Percentiles rank a stretch among this genome's conserved stretches.
Conservation (phyloP, 73 alveolate species). For the Paramecium primaurelia region DNA sequence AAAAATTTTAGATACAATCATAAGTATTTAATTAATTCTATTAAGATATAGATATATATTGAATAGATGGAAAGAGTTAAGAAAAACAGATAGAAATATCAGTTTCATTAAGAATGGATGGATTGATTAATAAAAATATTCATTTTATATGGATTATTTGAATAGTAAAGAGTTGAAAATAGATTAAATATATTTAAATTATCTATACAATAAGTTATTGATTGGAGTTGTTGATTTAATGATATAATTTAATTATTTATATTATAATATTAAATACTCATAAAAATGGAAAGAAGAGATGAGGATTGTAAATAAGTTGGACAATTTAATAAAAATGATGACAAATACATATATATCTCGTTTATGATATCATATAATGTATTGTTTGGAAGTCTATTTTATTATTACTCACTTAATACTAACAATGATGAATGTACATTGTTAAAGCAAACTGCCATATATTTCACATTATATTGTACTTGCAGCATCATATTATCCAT, state of each 20-base stretch:
- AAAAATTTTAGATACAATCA: conserved; percentile 50
- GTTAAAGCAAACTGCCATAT: neutral
- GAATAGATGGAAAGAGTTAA: conserved; percentile 64
- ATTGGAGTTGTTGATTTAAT: conserved; percentile 54
- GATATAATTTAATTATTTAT: neutral
- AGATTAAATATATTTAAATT: conserved; percentile 21
- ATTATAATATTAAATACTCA: neutral
- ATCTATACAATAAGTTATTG: conserved; percentile 64
- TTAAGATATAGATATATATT: conserved; percentile 18
- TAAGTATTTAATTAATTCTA: neutral
- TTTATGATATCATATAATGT: neutral
- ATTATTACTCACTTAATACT: neutral
- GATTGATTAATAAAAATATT: too few species aligned
- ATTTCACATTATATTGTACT: neutral
- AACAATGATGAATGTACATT: neutral
- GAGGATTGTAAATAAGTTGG: neutral
- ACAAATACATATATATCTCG: neutral
- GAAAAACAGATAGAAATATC: conserved; percentile 91
- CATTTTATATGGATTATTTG: too few species aligned
- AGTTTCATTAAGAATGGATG: conserved; percentile 81
- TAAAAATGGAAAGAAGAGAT: conserved; percentile 11
- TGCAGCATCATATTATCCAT: neutral
- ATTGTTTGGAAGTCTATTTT: neutral
- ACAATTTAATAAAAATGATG: neutral
- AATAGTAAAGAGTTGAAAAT: too few species aligned